A percentile compares a stretch with the other conserved stretches of the same genome.
These are phyloP conservation scores for Colletotrichum sojae DNA, from an alignment of 2,329 filamentous ascomycete species.

Conservation along the genomic window DNA sequence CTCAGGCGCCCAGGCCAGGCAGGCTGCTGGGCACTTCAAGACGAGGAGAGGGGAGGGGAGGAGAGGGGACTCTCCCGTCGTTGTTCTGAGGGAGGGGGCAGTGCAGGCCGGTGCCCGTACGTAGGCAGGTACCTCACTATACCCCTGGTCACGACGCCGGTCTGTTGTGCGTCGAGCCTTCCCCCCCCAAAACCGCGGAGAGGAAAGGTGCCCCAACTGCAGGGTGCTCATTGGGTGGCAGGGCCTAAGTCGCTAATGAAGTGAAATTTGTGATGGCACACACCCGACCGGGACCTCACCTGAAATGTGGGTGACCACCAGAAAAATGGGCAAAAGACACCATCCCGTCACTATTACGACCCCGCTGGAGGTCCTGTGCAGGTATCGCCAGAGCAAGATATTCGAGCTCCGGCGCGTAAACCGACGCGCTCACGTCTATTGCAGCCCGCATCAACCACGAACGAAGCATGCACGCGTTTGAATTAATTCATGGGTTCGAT, in stretches of 20 bases:
- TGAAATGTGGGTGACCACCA: slow-evolving; percentile 36
- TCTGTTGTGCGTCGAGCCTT: slow-evolving; percentile 2
- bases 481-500: not conserved
- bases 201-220: slow-evolving; percentile 12
- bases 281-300: not conserved
- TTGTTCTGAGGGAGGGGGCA: too few relatives aligned
- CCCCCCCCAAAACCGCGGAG: not conserved
- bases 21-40: too few relatives aligned
- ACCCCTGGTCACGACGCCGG: slow-evolving; percentile 20
- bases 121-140: too few relatives aligned
- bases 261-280: slow-evolving; percentile 15
- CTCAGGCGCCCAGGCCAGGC: too few relatives aligned
- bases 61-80: too few relatives aligned
- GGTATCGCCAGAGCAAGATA: slow-evolving; percentile 39
- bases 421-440: not conserved
- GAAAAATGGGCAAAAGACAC: slow-evolving; percentile 10
- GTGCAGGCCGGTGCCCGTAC: too few relatives aligned
- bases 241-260: slow-evolving; percentile 27
- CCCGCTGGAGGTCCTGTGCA: slow-evolving; percentile 42
- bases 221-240: slow-evolving; percentile 37
- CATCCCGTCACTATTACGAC: slow-evolving; percentile 45
- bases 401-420: slow-evolving; percentile 13
- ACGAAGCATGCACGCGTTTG: slow-evolving; percentile 20
- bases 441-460: slow-evolving; percentile 22
- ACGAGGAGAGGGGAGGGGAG: too few relatives aligned